Conservation (phyloP, 495 filamentous ascomycete species). For the Aeminium ludgeri region DNA sequence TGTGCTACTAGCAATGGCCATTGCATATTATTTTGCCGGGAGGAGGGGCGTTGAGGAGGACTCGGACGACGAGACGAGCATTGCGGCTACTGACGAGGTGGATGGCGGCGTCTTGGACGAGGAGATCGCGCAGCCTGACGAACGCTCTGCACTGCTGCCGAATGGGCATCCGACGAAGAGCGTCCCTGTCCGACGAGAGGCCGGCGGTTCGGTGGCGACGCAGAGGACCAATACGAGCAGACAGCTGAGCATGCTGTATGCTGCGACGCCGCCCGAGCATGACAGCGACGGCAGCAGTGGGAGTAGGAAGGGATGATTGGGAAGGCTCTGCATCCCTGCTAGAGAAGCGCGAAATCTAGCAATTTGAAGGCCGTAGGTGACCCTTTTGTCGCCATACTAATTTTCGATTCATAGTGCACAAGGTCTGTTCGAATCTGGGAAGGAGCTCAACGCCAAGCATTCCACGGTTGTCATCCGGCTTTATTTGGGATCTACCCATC, state of each 20-base stretch:
- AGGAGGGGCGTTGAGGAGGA: slow-evolving; percentile 1
- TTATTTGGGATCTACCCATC: no score
- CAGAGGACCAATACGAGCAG: slow-evolving; percentile 7
- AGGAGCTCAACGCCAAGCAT: no score
- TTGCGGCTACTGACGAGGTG: not conserved
- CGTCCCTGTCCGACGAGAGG: not conserved
- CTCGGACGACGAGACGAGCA: not conserved
- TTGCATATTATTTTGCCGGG: slow-evolving; percentile 50
- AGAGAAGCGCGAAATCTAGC: no score
- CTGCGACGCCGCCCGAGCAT: slow-evolving; percentile 15
- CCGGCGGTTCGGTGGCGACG: slow-evolving; percentile 2
- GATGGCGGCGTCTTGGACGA: slow-evolving; percentile 8
- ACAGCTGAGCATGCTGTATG: slow-evolving; percentile 11
- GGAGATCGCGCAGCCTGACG: not conserved
- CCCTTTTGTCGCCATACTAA: no score
- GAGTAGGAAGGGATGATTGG: no score
- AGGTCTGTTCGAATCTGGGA: no score
- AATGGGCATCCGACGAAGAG: not conserved
- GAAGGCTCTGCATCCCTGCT: no score
- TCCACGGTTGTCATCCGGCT: no score
- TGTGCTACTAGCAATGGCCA: slow-evolving; percentile 58
- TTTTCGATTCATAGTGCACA: no score
- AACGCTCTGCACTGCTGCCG: slow-evolving; percentile 8
- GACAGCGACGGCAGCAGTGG: slow-evolving; percentile 10
- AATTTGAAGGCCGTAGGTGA: no score